Conservation (phyloP, 768 basidiomycete species). For the Infundibulicybe gibba region DNA sequence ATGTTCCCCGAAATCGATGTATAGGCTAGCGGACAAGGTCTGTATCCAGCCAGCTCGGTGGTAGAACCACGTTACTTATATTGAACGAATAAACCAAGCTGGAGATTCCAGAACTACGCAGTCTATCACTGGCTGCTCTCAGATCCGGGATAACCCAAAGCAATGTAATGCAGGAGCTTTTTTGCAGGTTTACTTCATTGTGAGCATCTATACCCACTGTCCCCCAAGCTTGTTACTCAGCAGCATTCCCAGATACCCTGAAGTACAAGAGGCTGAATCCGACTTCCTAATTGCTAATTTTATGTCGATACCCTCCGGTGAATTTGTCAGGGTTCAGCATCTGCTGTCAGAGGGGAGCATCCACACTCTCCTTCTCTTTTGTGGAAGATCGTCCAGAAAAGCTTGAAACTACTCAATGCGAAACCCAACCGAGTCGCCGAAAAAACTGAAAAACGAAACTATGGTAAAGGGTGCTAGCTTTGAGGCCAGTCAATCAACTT, state of each 20-base stretch:
- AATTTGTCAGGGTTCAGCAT: too few species aligned
- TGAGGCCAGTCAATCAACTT: too few species aligned
- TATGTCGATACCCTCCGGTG: not conserved
- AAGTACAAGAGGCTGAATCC: slow-evolving; percentile 9
- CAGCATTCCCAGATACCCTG: slow-evolving; percentile 6
- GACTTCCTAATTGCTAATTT: slow-evolving; percentile 1
- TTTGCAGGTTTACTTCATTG: slow-evolving; percentile 20
- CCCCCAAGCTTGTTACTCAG: not conserved
- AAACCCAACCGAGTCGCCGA: too few species aligned
- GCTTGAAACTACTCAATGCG: too few species aligned
- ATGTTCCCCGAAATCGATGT: slow-evolving; percentile 8
- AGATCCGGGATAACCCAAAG: slow-evolving; percentile 8
- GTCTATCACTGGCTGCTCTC: slow-evolving; percentile 14
- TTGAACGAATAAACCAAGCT: slow-evolving; percentile 8
- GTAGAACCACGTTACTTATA: not conserved
- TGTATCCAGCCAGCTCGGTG: not conserved
- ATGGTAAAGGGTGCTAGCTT: too few species aligned
- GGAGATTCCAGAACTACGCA: slow-evolving; percentile 11
- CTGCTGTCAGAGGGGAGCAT: too few species aligned
- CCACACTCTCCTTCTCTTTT: too few species aligned
- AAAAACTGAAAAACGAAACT: too few species aligned
- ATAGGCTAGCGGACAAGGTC: slow-evolving; percentile 7
- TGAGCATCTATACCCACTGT: slow-evolving; percentile 1
- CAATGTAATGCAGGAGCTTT: slow-evolving; percentile 20
- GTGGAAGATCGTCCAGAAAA: too few species aligned